Percentiles rank a stretch among this genome's conserved stretches.
phyloP scores from a whole-genome alignment of 1,284 basidiomycete species.

The Pyrrhoderma noxium region DNA sequence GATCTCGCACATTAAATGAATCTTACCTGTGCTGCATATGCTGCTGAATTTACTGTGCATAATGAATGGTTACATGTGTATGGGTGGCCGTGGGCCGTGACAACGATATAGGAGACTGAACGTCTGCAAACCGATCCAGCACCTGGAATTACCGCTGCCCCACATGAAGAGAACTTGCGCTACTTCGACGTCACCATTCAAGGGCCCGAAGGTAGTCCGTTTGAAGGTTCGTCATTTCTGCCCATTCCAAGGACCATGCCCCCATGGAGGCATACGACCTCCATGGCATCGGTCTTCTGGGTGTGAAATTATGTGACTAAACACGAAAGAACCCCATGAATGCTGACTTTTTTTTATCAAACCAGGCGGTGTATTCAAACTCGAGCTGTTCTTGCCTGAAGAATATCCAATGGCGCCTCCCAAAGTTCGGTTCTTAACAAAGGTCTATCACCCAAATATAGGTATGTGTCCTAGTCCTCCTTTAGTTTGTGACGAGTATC shows the following conservation, averaged over 20 bases:
- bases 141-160: constrained; percentile 88
- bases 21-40: no score
- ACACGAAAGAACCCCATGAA: neutral
- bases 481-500: neutral
- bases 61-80: no score
- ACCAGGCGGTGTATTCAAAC: constrained; percentile 87
- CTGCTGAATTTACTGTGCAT: no score
- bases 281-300: neutral
- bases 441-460: constrained; percentile 99
- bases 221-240: constrained; percentile 62
- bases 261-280: neutral
- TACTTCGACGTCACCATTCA: constrained; percentile 99
- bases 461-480: constrained; percentile 43
- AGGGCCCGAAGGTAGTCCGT: constrained; percentile 91
- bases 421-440: constrained; percentile 97
- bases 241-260: neutral
- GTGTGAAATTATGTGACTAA: no score
- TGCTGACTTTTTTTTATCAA: neutral
- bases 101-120: constrained; percentile 79
- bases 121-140: constrained; percentile 92
- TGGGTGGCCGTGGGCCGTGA: no score
- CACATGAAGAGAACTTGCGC: constrained; percentile 95
- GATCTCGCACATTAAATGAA: no score
- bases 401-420: constrained; percentile 99
- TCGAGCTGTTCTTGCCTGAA: constrained; percentile 96